These are phyloP conservation scores for Escallonia herrerae DNA, from an alignment of 129 eudicot genomes.

Conservation along the genomic window DNA sequence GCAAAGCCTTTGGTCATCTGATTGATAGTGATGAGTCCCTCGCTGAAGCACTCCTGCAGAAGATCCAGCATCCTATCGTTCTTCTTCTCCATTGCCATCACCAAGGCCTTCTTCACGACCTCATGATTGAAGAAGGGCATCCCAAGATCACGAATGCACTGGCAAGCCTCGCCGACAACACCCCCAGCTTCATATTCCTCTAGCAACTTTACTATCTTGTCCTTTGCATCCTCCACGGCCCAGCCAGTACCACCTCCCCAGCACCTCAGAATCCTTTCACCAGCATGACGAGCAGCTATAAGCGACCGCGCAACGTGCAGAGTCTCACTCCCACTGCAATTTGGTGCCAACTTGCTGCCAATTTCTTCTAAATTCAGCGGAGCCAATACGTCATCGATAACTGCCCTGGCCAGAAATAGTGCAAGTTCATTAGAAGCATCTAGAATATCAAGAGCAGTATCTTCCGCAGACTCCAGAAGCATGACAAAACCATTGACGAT, in stretches of 20 bases:
- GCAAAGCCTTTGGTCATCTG: constrained; percentile 84
- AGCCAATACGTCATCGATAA: constrained; percentile 77
- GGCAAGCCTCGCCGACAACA: constrained; percentile 72
- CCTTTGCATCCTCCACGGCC: constrained; percentile 94
- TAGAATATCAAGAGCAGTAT: constrained; percentile 75
- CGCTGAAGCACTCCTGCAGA: constrained; percentile 66
- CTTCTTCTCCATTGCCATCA: constrained; percentile 94
- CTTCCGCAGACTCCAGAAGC: constrained; percentile 81
- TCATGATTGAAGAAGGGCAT: constrained; percentile 91
- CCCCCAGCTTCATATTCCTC: constrained; percentile 81
- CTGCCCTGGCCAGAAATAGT: constrained; percentile 72
- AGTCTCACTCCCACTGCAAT: constrained; percentile 68
- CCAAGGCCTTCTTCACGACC: constrained; percentile 84
- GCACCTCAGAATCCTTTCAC: constrained; percentile 76
- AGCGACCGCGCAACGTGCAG: constrained; percentile 58
- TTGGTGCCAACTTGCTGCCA: constrained; percentile 36
- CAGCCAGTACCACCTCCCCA: constrained; percentile 97
- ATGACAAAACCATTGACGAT: constrained; percentile 65
- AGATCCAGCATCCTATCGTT: constrained; percentile 73
- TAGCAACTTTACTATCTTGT: constrained; percentile 64
- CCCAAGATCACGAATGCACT: constrained; percentile 70
- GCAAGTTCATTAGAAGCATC: constrained; percentile 83
- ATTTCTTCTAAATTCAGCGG: constrained; percentile 75
- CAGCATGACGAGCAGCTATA: constrained; percentile 68
- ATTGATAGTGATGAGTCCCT: constrained; percentile 76